Evolutionary conservation across 495 filamentous ascomycete species (phyloP).

Genomic region (Ramalina peruviana): DNA sequence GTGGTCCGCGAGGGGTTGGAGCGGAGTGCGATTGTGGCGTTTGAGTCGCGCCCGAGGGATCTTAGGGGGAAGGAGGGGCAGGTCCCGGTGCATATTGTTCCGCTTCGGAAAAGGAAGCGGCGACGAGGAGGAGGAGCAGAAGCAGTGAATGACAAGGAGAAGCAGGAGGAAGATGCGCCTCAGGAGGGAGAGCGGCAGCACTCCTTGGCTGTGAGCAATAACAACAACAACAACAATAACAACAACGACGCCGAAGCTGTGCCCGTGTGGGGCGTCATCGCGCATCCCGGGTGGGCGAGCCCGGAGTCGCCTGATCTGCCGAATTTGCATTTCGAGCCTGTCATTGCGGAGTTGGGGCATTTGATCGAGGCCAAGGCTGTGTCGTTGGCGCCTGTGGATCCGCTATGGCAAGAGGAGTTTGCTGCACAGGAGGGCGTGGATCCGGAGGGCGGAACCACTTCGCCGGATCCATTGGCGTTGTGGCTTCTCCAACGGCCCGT

Average conservation of each 20-base stretch:
- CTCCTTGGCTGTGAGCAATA: not conserved
- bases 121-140: not conserved
- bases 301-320: constrained; percentile 60
- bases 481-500: constrained; percentile 55
- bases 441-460: constrained; percentile 16
- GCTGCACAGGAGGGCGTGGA: constrained; percentile 7
- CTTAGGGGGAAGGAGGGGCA: constrained; percentile 19
- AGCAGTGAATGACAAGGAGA: no score
- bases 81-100: not conserved
- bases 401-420: constrained; percentile 12
- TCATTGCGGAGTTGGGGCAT: constrained; percentile 79
- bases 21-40: constrained; percentile 69
- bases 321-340: constrained; percentile 62
- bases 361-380: constrained; percentile 89
- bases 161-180: no score
- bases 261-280: constrained; percentile 59
- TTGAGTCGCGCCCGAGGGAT: constrained; percentile 56
- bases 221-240: not conserved
- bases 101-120: not conserved
- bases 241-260: constrained; percentile 3
- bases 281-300: constrained; percentile 82
- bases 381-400: constrained; percentile 59
- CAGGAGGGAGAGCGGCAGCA: constrained; percentile 2
- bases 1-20: constrained; percentile 58
- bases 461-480: constrained; percentile 47